Evolutionary conservation across 2,329 filamentous ascomycete genomes (phyloP).

Genomic region (Aspergillus sp.): DNA sequence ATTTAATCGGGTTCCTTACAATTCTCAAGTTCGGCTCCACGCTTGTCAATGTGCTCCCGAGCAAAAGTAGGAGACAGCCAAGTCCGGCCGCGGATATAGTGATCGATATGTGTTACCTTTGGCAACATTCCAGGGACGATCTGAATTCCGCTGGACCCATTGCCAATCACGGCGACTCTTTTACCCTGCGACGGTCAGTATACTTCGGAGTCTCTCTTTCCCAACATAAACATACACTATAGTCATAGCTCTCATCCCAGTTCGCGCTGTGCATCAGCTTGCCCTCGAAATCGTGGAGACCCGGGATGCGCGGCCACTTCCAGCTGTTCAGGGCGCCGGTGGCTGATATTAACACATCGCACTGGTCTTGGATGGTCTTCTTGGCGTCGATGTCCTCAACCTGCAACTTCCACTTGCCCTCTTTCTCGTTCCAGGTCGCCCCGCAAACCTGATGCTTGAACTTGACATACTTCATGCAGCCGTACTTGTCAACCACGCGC

Average conservation of each 20-base stretch:
- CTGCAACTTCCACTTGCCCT: conserved; percentile 27
- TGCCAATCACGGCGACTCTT: conserved; percentile 35
- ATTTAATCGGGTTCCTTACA: conserved; percentile 14
- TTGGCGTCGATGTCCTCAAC: conserved; percentile 23
- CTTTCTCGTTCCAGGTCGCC: conserved; percentile 43
- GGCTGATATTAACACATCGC: conserved; percentile 36
- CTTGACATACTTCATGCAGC: conserved; percentile 48
- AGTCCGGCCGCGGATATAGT: conserved; percentile 32
- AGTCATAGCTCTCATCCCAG: conserved; percentile 40
- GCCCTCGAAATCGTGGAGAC: conserved; percentile 47
- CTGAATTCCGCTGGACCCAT: conserved; percentile 42
- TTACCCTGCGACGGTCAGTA: conserved; percentile 23
- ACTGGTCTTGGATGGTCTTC: conserved; percentile 22
- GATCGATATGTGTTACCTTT: conserved; percentile 39
- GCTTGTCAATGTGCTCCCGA: conserved; percentile 25
- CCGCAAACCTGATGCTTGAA: conserved; percentile 44
- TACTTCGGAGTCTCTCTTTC: neutral
- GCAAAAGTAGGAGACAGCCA: conserved; percentile 32
- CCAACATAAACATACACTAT: conserved; percentile 20
- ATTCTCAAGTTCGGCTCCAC: conserved; percentile 25
- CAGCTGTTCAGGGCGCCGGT: conserved; percentile 41
- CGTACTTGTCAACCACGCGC: conserved; percentile 41
- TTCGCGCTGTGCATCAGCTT: conserved; percentile 44
- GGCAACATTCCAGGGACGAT: conserved; percentile 37
- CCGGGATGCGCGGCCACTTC: conserved; percentile 48